Percentiles rank a stretch among this genome's conserved stretches.
phyloP scores from a whole-genome alignment of 2,329 filamentous ascomycete species.

The Mollisia scopiformis region DNA sequence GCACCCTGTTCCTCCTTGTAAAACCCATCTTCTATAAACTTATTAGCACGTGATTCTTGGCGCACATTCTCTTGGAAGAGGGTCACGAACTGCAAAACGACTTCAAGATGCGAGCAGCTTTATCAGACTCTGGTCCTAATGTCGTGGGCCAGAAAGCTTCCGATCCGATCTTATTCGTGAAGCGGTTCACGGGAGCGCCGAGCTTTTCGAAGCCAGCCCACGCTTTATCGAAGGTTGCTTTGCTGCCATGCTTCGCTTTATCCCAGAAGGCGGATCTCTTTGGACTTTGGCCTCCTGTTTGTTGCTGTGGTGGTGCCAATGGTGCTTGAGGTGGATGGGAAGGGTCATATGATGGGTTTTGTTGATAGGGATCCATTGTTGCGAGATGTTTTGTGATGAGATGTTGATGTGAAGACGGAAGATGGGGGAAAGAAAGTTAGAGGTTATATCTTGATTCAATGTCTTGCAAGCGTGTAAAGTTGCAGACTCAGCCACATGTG shows the following conservation, averaged over 20 bases:
- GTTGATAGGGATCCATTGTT: not conserved
- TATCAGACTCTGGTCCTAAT: conserved; percentile 86
- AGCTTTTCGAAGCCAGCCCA: conserved; percentile 69
- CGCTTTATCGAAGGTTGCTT: conserved; percentile 74
- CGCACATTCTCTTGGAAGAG: not conserved
- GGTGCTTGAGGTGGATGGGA: not conserved
- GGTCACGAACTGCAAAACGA: conserved; percentile 78
- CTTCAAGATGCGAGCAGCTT: conserved; percentile 84
- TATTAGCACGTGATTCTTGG: conserved; percentile 6
- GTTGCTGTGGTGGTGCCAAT: not conserved
- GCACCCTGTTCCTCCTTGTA: conserved; percentile 51
- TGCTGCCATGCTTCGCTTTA: conserved; percentile 50
- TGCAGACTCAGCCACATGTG: not conserved
- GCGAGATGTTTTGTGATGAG: not conserved
- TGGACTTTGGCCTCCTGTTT: not conserved
- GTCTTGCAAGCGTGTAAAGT: not conserved
- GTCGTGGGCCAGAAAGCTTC: conserved; percentile 85
- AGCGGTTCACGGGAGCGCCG: conserved; percentile 75
- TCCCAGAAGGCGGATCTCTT: conserved; percentile 5
- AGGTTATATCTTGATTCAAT: not conserved
- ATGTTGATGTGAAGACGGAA: not conserved
- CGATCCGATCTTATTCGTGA: conserved; percentile 79
- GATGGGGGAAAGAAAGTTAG: not conserved
- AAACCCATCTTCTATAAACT: conserved; percentile 62
- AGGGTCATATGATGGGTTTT: not conserved